phyloP scores from a whole-genome alignment of 2,329 filamentous ascomycete genomes.

The Apiospora hydei region DNA sequence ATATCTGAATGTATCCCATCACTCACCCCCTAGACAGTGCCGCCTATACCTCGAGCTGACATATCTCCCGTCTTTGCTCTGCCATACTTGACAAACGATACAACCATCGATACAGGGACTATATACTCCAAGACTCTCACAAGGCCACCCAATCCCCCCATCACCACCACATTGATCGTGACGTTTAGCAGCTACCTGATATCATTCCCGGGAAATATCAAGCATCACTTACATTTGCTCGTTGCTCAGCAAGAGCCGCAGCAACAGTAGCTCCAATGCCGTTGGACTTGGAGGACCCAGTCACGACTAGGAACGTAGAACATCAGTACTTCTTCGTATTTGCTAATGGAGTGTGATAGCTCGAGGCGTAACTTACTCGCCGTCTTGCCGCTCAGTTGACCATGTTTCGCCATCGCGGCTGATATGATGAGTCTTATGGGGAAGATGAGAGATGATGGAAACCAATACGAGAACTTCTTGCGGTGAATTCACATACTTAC shows the following conservation, averaged over 20 bases:
- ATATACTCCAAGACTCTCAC: not conserved
- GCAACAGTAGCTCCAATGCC: not conserved
- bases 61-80: no score
- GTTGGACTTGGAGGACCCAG: not conserved
- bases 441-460: no score
- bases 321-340: not conserved
- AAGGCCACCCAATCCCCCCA: not conserved
- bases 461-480: no score
- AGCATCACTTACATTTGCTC: not conserved
- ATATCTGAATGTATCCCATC: no score
- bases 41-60: no score
- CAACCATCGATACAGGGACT: no score
- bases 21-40: no score
- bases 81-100: no score
- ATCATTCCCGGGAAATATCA: no score
- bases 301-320: not conserved
- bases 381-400: not conserved
- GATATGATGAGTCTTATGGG: no score
- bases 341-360: no score
- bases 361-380: not conserved
- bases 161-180: constrained; percentile 50
- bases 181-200: constrained; percentile 29
- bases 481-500: no score
- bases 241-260: not conserved
- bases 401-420: not conserved